Evolutionary conservation across 1,139 yeast species (phyloP).

Genomic region (Torulaspora pretoriensis): DNA sequence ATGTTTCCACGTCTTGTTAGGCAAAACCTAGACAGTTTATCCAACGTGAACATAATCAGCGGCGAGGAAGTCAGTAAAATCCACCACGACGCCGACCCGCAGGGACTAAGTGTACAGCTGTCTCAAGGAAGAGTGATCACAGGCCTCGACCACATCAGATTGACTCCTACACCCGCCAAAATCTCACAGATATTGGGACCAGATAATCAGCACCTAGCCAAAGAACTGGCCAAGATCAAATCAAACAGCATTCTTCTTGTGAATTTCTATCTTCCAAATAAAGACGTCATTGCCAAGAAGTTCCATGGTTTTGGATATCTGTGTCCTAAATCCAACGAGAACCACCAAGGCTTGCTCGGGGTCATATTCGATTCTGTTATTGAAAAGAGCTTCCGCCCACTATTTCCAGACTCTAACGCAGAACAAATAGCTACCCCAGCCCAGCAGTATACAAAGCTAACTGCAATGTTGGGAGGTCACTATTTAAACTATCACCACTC

Average conservation of each 20-base stretch:
- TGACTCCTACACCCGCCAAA: slow-evolving; percentile 47
- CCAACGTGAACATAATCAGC: slow-evolving; percentile 43
- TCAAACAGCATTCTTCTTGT: slow-evolving; percentile 57
- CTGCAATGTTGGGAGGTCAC: slow-evolving; percentile 91
- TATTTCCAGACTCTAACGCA: slow-evolving; percentile 21
- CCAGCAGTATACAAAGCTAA: slow-evolving; percentile 56
- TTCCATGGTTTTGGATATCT: slow-evolving; percentile 80
- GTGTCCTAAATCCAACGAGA: slow-evolving; percentile 56
- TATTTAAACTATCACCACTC: slow-evolving; percentile 39
- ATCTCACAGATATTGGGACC: slow-evolving; percentile 32
- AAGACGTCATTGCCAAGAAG: slow-evolving; percentile 35
- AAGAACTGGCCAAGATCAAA: slow-evolving; percentile 37
- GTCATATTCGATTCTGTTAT: slow-evolving; percentile 88
- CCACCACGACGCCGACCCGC: slow-evolving; percentile 1
- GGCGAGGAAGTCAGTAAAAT: slow-evolving; percentile 27
- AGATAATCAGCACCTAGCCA: slow-evolving; percentile 22
- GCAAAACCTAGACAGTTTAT: slow-evolving; percentile 36
- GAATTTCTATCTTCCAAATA: slow-evolving; percentile 53
- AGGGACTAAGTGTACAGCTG: slow-evolving; percentile 18
- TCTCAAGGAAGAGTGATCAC: slow-evolving; percentile 18
- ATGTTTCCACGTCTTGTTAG: slow-evolving; percentile 45
- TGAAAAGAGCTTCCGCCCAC: slow-evolving; percentile 45
- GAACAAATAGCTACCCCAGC: slow-evolving; percentile 17
- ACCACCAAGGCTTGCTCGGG: slow-evolving; percentile 67
- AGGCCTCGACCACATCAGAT: slow-evolving; percentile 51